Evolutionary conservation across 2,329 filamentous ascomycete genomes (phyloP), one percentile per base, ranked within the genome.

Genomic region (Aspergillus japonicus): DNA sequence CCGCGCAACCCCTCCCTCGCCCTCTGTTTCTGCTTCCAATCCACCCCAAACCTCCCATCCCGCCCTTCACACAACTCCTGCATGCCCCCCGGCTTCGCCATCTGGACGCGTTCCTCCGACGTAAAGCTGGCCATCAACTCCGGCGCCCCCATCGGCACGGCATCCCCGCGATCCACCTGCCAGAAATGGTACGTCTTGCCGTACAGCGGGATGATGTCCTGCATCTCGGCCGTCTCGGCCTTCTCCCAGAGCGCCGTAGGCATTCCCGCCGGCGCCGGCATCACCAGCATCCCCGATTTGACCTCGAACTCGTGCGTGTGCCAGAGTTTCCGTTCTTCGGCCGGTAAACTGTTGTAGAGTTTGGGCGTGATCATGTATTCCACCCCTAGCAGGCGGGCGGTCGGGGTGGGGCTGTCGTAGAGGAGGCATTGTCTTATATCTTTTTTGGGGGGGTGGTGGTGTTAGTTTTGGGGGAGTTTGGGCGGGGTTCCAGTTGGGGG

Each of bases 141-240:
- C 57, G 87, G 86, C 62, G 76, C 71, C 0, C 87, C 87, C 64
- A 89, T 69, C 1, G 87, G 87, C 56, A 89, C 68, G 54, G 78
- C 74, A 69, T 94, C 86, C 0, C 90, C 90, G 5, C 84, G 80
- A 75, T 96, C 91, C 16, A 89, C 85, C 81, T 96, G 90, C 92
- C 92, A 96, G 47, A 95, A 80, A 72, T 96, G 91, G 73, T 89
- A 95, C 1, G 89, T 86, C 72, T 96, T 96, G 10, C 92, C 92
- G 69, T 96, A 96, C 2, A 95, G 73, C 0, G 84, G 81, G 3
- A 91, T 77, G 0, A 95, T 82, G 59, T 92, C 82, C 63, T 89
- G 85, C 90, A 96, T 95, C 75, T 94, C 91, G 50, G 84, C 82
- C 33, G 85, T 90, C 78, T 96, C 92, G 2, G 90, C 88, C 4